Base-by-base conservation (phyloP, 2,329 filamentous ascomycete species). In the Sporothrix pseudoabietina region DNA sequence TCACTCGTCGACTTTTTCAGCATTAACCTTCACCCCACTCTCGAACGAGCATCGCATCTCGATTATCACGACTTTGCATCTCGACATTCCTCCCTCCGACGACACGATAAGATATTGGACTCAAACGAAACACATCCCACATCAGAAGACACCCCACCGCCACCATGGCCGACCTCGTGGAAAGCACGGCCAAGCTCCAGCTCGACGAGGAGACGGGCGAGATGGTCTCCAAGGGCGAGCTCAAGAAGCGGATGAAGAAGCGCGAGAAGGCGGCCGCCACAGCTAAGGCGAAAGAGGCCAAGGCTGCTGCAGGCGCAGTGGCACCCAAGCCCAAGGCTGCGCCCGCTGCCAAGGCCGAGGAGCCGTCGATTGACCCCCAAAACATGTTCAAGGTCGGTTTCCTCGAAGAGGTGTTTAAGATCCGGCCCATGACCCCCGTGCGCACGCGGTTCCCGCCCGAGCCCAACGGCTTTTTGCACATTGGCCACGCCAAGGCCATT, bases 401-500 rank as follows among this genome's bases (percentile, higher is more conserved):
- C 82, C 86, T 94, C 49, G 85, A 87, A 70, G 89, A 91, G 4
- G 91, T 94, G 41, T 93, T 90, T 82, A 87, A 90, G 75, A 88
- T 91, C 81, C 86, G 89, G 68, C 90, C 90, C 1, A 84, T 85
- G 61, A 87, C 87, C 77, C 83, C 84, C 16, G 89, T 91, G 26
- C 82, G 91, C 68, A 94, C 92, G 4, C 89, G 92, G 77, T 94
- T 95, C 79, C 92, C 92, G 1, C 92, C 92, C 26, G 92, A 95
- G 82, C 96, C 96, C 66, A 98, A 98, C 81, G 96, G 95, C 72
- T 98, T 92, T 80, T 87, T 98, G 10, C 94, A 98, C 80, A 92
- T 98, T 77, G 95, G 95, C 26, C 96, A 98, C 80, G 92, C 92
- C 76, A 98, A 98, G 84, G 95, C 96, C 30, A 98, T 98, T 81